Percentiles rank a stretch among this genome's conserved stretches.
Evolutionary conservation across 805 yeast species (phyloP).

Genomic region (Trichomonascus vanleenenianus): DNA sequence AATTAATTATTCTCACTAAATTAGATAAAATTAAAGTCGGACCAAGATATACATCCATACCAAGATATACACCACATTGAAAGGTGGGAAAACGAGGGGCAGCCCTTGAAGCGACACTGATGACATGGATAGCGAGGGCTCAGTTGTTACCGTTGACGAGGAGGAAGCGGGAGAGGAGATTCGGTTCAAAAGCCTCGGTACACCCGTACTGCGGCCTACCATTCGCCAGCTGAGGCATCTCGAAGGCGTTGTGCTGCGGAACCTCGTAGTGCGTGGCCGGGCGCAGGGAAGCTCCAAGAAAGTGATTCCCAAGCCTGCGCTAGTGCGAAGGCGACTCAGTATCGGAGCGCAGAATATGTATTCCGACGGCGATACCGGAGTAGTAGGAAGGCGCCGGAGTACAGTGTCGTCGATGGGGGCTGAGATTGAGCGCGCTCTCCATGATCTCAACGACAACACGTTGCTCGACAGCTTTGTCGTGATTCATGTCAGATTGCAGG

Average conservation of each 20-base stretch:
- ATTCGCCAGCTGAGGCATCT: conserved; percentile 17
- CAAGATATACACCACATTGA: no score
- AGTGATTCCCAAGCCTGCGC: neutral
- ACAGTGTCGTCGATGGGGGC: conserved; percentile 3
- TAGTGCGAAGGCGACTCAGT: neutral
- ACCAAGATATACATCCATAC: no score
- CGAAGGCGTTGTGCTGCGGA: conserved; percentile 15
- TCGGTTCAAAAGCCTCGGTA: conserved; percentile 10
- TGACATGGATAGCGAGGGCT: no score
- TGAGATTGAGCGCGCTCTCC: conserved; percentile 24
- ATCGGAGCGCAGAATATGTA: neutral
- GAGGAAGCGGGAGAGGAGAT: no score
- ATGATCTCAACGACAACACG: conserved; percentile 21
- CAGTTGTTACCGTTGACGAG: no score
- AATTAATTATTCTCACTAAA: no score
- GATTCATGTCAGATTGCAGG: conserved; percentile 7
- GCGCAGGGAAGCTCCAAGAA: neutral
- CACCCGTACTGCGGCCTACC: conserved; percentile 10
- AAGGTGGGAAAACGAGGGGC: no score
- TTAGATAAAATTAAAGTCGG: no score
- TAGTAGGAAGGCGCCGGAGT: neutral
- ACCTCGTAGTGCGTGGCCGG: conserved; percentile 3
- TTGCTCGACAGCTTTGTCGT: conserved; percentile 15
- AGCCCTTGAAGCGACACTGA: no score
- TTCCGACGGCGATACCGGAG: neutral